A percentile compares a stretch with the other conserved stretches of the same genome.
Conservation (phyloP, 2,329 filamentous ascomycete genomes). For the Xylaria sp. region DNA sequence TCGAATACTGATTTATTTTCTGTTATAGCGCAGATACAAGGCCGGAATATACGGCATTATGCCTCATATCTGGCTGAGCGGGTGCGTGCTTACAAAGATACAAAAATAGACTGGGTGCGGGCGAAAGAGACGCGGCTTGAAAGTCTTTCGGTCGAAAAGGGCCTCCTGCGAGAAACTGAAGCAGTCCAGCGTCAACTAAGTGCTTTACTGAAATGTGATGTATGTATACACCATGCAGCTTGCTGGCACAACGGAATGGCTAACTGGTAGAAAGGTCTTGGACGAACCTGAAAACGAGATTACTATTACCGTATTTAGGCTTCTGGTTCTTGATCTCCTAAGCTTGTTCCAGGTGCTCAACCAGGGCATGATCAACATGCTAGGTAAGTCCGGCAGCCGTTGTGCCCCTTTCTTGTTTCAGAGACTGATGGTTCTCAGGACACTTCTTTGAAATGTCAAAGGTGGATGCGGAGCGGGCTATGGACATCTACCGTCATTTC, state of each 20-base stretch:
- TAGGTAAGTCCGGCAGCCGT: slow-evolving; percentile 67
- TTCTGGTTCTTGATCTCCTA: slow-evolving; percentile 89
- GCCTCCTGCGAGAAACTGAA: slow-evolving; percentile 90
- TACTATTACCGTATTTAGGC: slow-evolving; percentile 89
- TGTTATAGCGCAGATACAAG: slow-evolving; percentile 84
- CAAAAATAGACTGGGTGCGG: slow-evolving; percentile 89
- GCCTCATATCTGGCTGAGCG: slow-evolving; percentile 86
- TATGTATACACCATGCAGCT: slow-evolving; percentile 56
- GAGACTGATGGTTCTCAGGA: slow-evolving; percentile 61
- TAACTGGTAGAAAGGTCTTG: slow-evolving; percentile 70
- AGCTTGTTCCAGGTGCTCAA: slow-evolving; percentile 95
- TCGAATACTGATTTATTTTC: slow-evolving; percentile 38
- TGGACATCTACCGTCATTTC: slow-evolving; percentile 92
- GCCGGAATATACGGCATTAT: slow-evolving; percentile 93
- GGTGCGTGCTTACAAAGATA: slow-evolving; percentile 82
- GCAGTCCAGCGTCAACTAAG: slow-evolving; percentile 87
- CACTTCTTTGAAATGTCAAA: slow-evolving; percentile 99
- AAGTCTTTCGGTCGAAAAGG: slow-evolving; percentile 88
- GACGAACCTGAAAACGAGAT: slow-evolving; percentile 97
- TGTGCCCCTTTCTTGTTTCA: neutral
- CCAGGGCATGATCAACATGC: slow-evolving; percentile 94
- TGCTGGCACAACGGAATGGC: slow-evolving; percentile 28
- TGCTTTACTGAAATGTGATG: slow-evolving; percentile 88
- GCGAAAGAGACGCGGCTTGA: slow-evolving; percentile 84
- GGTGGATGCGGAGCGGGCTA: slow-evolving; percentile 88